Base-by-base conservation (phyloP, 2,329 filamentous ascomycete species). In the Microdochium bolleyi region DNA sequence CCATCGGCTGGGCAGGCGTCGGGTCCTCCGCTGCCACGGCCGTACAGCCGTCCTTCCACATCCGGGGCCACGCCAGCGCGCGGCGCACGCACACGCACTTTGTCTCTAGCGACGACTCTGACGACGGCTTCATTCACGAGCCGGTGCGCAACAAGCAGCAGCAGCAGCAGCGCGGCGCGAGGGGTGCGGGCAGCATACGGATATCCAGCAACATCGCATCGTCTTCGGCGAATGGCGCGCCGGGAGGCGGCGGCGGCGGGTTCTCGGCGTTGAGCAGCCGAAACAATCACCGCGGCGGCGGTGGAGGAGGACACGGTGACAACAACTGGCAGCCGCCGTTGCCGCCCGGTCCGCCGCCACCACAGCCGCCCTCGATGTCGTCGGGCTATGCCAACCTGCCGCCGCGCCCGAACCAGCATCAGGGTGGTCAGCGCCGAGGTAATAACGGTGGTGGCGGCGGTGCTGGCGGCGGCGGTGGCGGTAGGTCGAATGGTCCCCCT, bases 1-100 rank as follows among this genome's bases (percentile, higher is more conserved):
- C 73, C 41, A 71, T 80, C 49, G 61, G 63, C 50, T 61, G 63
- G 62, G 52, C 54, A 13, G 55, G 51, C 7, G 37, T 61, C 22
- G 55, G 58, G 49, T 16, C 41, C 3, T 21, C 41, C 41, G 21
- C 24, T 3, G 32, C 4, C 11, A 27, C 11, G n/a, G 48, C 34
- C 21, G n/a, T 50, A 7, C 25, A n/a, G 32, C 34, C 38, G 13
- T 55, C 59, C 32, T 62, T 65, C 41, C 61, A 64, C 32, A 59
- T 65, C 51, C 60, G 50, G 9, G 63, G 64, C 25, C 58, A 54
- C 27, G 63, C 65, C 7, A 63, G 13, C 10, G n/a, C 51, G 21
- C 58, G 59, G 48, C 59, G 52, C 16, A 58, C 55, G 10, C 65
- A 67, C 51, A 64, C 62, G 25, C 61, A 66, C 41, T 67, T 64